Evolutionary conservation across 768 basidiomycete genomes (phyloP).

Genomic region (Panaeolus cyanescens): DNA sequence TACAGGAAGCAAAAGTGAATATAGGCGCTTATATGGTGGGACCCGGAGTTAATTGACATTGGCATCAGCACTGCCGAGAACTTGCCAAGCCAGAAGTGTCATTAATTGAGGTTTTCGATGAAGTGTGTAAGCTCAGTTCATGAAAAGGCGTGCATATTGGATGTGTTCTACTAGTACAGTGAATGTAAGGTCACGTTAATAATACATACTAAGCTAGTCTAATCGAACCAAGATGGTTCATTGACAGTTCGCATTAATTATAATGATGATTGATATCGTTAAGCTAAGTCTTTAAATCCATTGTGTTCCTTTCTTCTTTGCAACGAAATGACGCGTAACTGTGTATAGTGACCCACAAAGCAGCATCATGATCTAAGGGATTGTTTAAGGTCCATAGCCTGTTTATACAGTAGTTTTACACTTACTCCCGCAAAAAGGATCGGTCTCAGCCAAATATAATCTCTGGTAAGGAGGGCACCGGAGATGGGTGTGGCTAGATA

Average conservation of each 20-base stretch:
- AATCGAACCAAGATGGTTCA: neutral
- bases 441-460: slow-evolving; percentile 45
- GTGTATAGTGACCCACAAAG: neutral
- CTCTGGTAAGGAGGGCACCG: slow-evolving; percentile 48
- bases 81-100: too few species aligned
- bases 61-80: too few species aligned
- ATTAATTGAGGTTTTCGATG: too few species aligned
- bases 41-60: too few species aligned
- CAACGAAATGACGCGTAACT: neutral
- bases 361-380: neutral
- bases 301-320: neutral
- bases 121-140: too few species aligned
- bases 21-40: too few species aligned
- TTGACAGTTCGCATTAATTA: neutral
- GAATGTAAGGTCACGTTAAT: too few species aligned
- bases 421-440: slow-evolving; percentile 41
- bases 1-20: too few species aligned
- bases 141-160: too few species aligned
- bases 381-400: neutral
- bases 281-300: neutral
- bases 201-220: neutral
- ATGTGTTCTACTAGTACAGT: too few species aligned
- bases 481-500: slow-evolving; percentile 45
- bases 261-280: too few species aligned
- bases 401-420: neutral